Base-by-base conservation (phyloP, 192 early-diverging fungal genomes). In the Paraglomus brasilianum region DNA sequence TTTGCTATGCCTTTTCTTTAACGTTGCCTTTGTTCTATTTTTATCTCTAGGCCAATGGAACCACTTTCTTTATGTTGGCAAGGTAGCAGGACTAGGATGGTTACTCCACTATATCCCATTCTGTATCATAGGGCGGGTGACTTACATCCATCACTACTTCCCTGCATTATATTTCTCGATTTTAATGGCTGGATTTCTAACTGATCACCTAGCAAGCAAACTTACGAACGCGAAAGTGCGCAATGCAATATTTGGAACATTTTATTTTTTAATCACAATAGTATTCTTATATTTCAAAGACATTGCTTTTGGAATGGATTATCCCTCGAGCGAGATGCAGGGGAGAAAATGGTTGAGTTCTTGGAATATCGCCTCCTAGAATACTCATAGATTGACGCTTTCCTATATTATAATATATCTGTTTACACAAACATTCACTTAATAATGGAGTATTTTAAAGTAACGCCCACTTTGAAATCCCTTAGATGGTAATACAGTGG, bases 111-210 rank as follows among this genome's bases (percentile, higher is more conserved):
- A 96, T 76, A 44, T 90, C 39, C 95, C 95, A 17, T 98, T 97
- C 82, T 96, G 78, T 70, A 85, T 97, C 57, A 98, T 99, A 93
- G 96, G 95, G 38, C 90, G 97, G 39, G 94, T 97, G 46, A 93
- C 90, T 0, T 98, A 97, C 59, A 77, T 97, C 41, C 97, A 99
- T 74, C 97, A 98, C 77, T 98, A 98, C 74, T 96, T 97, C 80
- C 95, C 96, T 1, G 93, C 94, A 0, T 72, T 97, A 36, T 97
- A 98, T 77, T 99, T 97, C 84, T 87, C 89, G 15, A 87, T 97
- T 68, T 84, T 98, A 60, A 81, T 90, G 68, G 79, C 88, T 10
- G 86, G 86, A 8, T 91, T 86, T 72, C 38, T 93, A 19, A 52
- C 93, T 17, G 95, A 99, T 71, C 93, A 95, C 66, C 64, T 87